Percentiles rank a stretch among this genome's conserved stretches.
Evolutionary conservation across 805 yeast genomes (phyloP).

Genomic region (Cyberlindnera bimundalis): DNA sequence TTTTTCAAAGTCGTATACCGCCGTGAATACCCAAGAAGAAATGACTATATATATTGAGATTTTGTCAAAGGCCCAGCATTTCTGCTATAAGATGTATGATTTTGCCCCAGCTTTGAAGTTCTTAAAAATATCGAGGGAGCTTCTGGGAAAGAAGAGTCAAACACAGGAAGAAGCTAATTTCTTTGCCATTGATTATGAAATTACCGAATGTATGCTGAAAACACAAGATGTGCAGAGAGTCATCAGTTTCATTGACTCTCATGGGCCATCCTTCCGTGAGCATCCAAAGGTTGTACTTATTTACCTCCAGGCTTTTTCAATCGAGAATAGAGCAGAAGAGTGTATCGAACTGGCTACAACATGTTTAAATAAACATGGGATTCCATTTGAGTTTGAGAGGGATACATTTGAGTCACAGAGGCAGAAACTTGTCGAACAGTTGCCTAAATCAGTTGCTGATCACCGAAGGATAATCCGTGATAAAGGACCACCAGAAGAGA

Average conservation of each 20-base stretch:
- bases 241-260: constrained; percentile 33
- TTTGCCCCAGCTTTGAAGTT: constrained; percentile 38
- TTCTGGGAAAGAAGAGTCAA: not conserved
- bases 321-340: constrained; percentile 11
- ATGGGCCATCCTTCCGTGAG: constrained; percentile 30
- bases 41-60: constrained; percentile 35
- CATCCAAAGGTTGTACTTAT: constrained; percentile 34
- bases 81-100: constrained; percentile 43
- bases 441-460: constrained; percentile 29
- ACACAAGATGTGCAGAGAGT: constrained; percentile 34
- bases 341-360: constrained; percentile 28
- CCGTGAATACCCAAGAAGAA: constrained; percentile 31
- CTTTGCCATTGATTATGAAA: constrained; percentile 16
- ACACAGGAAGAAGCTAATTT: constrained; percentile 1
- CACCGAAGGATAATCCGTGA: constrained; percentile 29
- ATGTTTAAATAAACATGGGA: constrained; percentile 35
- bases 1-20: constrained; percentile 16
- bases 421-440: constrained; percentile 25
- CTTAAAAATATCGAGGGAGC: constrained; percentile 32
- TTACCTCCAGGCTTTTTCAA: constrained; percentile 32
- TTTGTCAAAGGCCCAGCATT: constrained; percentile 41
- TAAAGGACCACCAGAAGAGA: constrained; percentile 27
- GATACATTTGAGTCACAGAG: constrained; percentile 26
- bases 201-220: constrained; percentile 24
- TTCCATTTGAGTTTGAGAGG: constrained; percentile 31